phyloP scores from a whole-genome alignment of 306 rosid genomes.

The Inga leiocalycina region DNA sequence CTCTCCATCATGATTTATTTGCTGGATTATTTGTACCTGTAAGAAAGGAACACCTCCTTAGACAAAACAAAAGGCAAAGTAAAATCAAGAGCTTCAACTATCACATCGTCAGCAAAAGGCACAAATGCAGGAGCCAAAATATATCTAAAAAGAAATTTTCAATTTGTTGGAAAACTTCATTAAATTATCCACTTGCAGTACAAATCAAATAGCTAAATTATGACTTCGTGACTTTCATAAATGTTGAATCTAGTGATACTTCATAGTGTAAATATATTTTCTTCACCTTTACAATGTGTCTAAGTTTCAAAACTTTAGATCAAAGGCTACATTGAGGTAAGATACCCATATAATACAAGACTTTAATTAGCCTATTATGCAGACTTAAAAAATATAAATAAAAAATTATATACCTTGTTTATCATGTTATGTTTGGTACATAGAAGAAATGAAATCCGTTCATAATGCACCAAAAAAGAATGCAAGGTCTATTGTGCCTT shows the following conservation, averaged over 20 bases:
- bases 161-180: neutral
- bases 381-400: no score
- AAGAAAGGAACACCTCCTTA: neutral
- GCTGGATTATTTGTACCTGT: constrained; percentile 93
- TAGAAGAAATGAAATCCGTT: no score
- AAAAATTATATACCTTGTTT: no score
- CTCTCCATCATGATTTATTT: constrained; percentile 83
- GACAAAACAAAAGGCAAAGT: neutral
- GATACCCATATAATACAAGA: no score
- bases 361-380: no score
- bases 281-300: neutral
- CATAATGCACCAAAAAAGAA: no score
- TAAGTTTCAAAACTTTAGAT: neutral
- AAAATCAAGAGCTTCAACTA: constrained; percentile 1
- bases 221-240: neutral
- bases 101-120: neutral
- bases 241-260: neutral
- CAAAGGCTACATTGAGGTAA: neutral
- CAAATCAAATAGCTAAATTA: neutral
- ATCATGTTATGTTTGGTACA: no score
- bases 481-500: no score
- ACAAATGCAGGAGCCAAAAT: no score
- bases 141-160: neutral
- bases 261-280: neutral
- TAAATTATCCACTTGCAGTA: neutral